Base-by-base conservation (phyloP, 2,329 filamentous ascomycete species). In the Exophiala sp. region DNA sequence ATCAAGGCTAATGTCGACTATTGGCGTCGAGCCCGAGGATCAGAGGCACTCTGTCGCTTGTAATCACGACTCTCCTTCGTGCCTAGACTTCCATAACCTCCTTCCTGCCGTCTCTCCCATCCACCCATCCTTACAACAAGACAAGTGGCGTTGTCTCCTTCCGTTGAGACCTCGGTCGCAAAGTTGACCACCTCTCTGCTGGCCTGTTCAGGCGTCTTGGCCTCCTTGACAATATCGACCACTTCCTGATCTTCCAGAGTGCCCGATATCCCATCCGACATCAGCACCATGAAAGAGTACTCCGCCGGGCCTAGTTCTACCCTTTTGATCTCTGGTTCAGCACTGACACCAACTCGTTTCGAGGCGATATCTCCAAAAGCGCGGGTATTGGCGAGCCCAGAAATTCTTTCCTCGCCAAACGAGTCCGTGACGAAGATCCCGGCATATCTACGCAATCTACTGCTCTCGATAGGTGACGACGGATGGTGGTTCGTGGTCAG, bases 371-470 rank as follows among this genome's bases (percentile, higher is more conserved):
- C 94, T 21, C 94, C 94, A 68, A 99, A 97, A 3, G 94, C 82
- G 29, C 94, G 88, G 32, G 89, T 95, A 73, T 99, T 99, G 63
- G 94, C 94, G 0, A 99, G 80, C 0, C 94, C 92, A 11, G 86
- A 86, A 71, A 99, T 94, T 63, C 94, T 90, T 72, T 97, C 91
- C 73, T 99, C 94, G 66, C 94, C 94, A 69, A 99, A 99, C 33
- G 89, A 95, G 72, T 99, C 94, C 0, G 92, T 94, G 14, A 96
- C 87, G 68, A 97, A 92, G 2, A 87, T 86, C 29, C 88, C 83
- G 1, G 91, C 88, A 68, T 91, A 97, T 45, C 91, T 86, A 41
- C 91, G 87, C 20, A 99, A 80, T 6, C 94, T 84, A 39, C 84
- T 85, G 8, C 87, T 86, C 75, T 99, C 94, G 51, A 85, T 78